Evolutionary conservation across 768 basidiomycete species (phyloP).

Genomic region (Kockovaella imperatae): DNA sequence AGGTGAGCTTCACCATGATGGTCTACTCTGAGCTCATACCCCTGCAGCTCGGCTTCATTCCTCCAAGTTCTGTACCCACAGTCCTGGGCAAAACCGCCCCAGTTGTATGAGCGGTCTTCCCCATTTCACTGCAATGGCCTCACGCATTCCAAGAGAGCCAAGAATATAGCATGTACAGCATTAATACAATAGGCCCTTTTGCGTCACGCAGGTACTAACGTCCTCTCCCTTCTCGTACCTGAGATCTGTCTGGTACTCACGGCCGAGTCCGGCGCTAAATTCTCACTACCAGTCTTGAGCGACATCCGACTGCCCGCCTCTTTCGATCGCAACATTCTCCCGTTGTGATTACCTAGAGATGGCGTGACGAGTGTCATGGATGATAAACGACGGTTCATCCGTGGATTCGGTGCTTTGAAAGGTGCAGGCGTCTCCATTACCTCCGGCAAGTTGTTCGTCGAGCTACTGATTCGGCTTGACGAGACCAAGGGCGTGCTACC

Average conservation of each 20-base stretch:
- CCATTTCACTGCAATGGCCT: background rate
- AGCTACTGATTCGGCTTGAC: conserved; percentile 8
- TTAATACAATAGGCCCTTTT: too few species aligned
- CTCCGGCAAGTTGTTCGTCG: too few species aligned
- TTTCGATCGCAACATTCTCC: conserved; percentile 1
- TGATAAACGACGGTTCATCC: conserved; percentile 11
- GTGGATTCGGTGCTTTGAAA: background rate
- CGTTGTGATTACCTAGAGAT: conserved; percentile 1
- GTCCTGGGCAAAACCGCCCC: conserved; percentile 37
- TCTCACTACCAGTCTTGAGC: too few species aligned
- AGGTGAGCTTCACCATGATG: conserved; percentile 48
- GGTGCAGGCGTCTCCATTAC: conserved; percentile 4
- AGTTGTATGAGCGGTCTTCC: conserved; percentile 9
- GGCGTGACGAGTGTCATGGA: conserved; percentile 11
- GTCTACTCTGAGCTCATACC: background rate
- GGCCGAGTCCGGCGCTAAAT: too few species aligned
- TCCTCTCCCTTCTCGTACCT: too few species aligned
- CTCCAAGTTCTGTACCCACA: conserved; percentile 70
- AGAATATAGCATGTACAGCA: too few species aligned
- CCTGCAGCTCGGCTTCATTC: conserved; percentile 67
- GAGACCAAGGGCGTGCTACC: conserved; percentile 29
- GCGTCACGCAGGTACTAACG: too few species aligned
- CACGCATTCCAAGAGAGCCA: too few species aligned
- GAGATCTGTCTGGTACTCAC: too few species aligned
- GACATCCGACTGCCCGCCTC: background rate